Conservation (phyloP, 108 stramenopile genomes). For the Fragilaria radians region DNA sequence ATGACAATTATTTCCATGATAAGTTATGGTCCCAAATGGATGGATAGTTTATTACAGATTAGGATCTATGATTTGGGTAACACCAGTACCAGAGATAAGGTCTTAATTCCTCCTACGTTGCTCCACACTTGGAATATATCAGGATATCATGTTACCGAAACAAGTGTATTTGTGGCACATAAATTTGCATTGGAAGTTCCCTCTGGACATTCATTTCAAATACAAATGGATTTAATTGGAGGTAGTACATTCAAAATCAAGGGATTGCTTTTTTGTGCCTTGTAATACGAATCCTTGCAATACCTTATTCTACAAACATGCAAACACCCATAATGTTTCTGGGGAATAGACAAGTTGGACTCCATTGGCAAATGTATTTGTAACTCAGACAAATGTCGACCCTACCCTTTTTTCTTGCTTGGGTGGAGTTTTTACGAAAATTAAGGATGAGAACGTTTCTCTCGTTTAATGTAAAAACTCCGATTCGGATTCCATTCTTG, state of each 20-base stretch:
- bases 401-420: no score
- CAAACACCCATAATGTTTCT: no score
- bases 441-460: no score
- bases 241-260: background rate
- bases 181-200: conserved; percentile 30
- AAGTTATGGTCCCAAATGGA: conserved; percentile 74
- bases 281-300: no score
- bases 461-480: no score
- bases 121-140: conserved; percentile 12
- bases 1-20: conserved; percentile 70
- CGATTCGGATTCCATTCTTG: no score
- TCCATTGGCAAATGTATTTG: no score
- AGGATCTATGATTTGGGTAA: conserved; percentile 3
- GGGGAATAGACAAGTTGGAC: no score
- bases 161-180: conserved; percentile 71
- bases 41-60: conserved; percentile 14
- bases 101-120: background rate
- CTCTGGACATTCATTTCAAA: conserved; percentile 1
- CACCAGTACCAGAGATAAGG: background rate
- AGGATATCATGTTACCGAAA: conserved; percentile 62
- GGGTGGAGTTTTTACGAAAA: no score
- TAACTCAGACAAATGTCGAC: no score
- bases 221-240: background rate
- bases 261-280: background rate
- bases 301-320: no score